A percentile compares a stretch with the other conserved stretches of the same genome.
Conservation (phyloP, 768 basidiomycete genomes). For the Boletus sp. region DNA sequence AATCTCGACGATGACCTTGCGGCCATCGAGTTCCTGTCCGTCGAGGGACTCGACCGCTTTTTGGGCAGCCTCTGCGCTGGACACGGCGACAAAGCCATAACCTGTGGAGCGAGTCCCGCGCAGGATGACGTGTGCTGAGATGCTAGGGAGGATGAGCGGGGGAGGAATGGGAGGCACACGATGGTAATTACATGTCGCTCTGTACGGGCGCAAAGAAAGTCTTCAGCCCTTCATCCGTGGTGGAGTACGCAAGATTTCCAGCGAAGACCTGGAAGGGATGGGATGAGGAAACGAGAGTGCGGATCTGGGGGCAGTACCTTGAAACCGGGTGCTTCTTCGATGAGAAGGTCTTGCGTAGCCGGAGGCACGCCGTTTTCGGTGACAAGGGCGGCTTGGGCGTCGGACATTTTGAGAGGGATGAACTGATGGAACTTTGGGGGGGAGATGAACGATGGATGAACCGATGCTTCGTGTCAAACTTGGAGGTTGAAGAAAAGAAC, state of each 20-base stretch:
- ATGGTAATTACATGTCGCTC: slow-evolving; percentile 74
- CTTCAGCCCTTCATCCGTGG: slow-evolving; percentile 93
- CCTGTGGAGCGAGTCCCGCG: slow-evolving; percentile 84
- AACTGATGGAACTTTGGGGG: slow-evolving; percentile 49
- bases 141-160: slow-evolving; percentile 40
- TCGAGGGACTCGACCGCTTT: slow-evolving; percentile 82
- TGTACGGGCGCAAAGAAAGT: slow-evolving; percentile 87
- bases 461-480: slow-evolving; percentile 83
- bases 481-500: slow-evolving; percentile 68
- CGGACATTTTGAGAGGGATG: slow-evolving; percentile 72
- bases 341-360: slow-evolving; percentile 61
- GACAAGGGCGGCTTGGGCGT: slow-evolving; percentile 84
- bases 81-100: slow-evolving; percentile 89
- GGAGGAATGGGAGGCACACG: background rate
- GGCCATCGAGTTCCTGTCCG: slow-evolving; percentile 86
- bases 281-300: slow-evolving; percentile 12
- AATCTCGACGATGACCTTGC: slow-evolving; percentile 85
- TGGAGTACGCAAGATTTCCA: slow-evolving; percentile 93
- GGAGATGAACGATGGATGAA: slow-evolving; percentile 67
- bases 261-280: slow-evolving; percentile 69
- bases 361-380: slow-evolving; percentile 82
- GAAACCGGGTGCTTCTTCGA: slow-evolving; percentile 75
- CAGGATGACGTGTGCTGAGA: slow-evolving; percentile 82
- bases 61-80: slow-evolving; percentile 77
- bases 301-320: slow-evolving; percentile 50